Conservation (phyloP, 225 moss, liverwort and hornwort species). For the Rhytidiadelphus loreus region DNA sequence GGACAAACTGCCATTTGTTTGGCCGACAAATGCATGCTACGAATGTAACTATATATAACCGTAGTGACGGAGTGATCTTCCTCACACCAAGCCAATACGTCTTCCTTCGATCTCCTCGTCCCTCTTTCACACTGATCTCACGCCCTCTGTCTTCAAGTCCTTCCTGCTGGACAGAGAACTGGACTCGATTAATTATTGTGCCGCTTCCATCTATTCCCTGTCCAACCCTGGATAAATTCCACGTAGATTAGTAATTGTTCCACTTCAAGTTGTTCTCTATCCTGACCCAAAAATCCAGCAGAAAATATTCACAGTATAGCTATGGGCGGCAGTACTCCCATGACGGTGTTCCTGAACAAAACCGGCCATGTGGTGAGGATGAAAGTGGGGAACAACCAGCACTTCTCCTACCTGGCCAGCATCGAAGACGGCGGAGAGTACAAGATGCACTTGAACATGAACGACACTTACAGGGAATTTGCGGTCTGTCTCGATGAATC, state of each 20-base stretch:
- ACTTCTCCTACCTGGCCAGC: neutral
- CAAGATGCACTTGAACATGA: neutral
- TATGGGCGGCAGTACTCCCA: neutral
- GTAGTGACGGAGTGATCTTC: neutral
- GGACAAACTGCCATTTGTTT: neutral
- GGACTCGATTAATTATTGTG: neutral
- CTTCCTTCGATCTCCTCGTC: neutral
- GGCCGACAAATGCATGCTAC: neutral
- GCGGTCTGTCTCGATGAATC: neutral
- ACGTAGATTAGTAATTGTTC: neutral
- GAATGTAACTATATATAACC: neutral
- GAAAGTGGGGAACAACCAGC: neutral
- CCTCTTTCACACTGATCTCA: neutral
- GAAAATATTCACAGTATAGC: neutral
- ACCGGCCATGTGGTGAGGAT: neutral
- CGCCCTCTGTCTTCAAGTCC: neutral
- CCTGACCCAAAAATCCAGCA: neutral
- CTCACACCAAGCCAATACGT: neutral
- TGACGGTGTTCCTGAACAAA: neutral
- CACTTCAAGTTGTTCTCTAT: no score
- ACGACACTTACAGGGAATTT: slow-evolving; percentile 4
- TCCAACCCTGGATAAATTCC: no score
- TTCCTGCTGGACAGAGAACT: neutral
- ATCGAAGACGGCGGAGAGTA: neutral
- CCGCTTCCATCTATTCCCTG: neutral